Evolutionary conservation across 306 rosid genomes (phyloP), one percentile per base, ranked within the genome.

Genomic region (Sicyos baderoa): DNA sequence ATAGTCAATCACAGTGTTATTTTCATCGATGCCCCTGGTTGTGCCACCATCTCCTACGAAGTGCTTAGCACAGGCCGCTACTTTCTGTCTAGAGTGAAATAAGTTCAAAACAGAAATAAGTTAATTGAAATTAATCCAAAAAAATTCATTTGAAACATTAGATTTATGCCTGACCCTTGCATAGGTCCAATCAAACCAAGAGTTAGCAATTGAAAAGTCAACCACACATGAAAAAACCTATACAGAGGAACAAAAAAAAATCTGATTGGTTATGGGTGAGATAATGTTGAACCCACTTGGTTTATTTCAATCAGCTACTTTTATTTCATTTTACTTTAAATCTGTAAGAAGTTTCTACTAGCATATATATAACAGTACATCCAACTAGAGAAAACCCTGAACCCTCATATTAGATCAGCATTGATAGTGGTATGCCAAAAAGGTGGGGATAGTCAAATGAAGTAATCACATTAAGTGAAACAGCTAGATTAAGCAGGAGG

Each of bases 61-160:
- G 75, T 93, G 98, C 91, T 93, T 93, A 54, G 96, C 97, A 77
- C 98, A 93, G 59, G 98, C 98, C 23, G 94, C 96, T 78, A 93
- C 88, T 80, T 93, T 93, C 79, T 78, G 82, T 78, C 98, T 93
- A 60, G 17, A 72, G 65, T 47, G 18, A 67, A 61, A 57, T 15
- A 50, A 78, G 74, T 76, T 32, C 49, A 18, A 74, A 32, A 25
- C 50, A 71, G 44, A 18, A 21, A 12, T 54, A 44, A 55, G 68
- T 11, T 80, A n/a, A 68, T 23, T 53, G 53, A 56, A 50, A 75
- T 32, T n/a, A 53, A 73, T 77, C 64, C 42, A 60, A 17, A 69
- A 10, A 16, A 8, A 45, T 19, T 7, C 54, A 32, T 71, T 71
- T 9, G 17, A 53, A 42, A 29, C 7, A 54, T 40, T 7, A 25